Percentiles rank a stretch among this genome's conserved stretches.
phyloP scores from a whole-genome alignment of 345 rosid species.

The Draba incana region DNA sequence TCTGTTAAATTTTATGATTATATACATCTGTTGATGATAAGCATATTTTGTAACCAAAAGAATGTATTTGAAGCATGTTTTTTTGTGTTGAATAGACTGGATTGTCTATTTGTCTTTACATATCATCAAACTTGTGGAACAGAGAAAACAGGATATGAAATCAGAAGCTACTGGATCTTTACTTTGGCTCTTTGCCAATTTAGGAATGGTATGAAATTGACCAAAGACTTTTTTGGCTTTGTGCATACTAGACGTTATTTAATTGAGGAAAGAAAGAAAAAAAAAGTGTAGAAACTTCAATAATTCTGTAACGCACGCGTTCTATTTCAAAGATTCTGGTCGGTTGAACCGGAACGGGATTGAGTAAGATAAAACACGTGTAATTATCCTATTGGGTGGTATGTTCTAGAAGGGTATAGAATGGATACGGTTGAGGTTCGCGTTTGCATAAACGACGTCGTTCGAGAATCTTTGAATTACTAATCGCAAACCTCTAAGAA shows the following conservation, averaged over 20 bases:
- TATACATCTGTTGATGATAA: neutral
- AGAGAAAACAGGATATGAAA: neutral
- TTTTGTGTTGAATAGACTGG: neutral
- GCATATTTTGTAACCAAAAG: neutral
- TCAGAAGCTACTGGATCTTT: too few species aligned
- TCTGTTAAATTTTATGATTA: neutral
- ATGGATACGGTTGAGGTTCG: neutral
- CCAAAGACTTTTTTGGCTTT: neutral
- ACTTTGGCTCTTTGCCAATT: too few species aligned
- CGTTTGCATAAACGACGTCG: slow-evolving; percentile 27
- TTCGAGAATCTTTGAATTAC: slow-evolving; percentile 7
- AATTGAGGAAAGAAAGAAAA: neutral
- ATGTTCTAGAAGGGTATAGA: slow-evolving; percentile 53
- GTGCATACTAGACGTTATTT: neutral
- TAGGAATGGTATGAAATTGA: neutral
- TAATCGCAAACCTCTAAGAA: slow-evolving; percentile 20
- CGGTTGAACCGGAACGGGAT: slow-evolving; percentile 16
- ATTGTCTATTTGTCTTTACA: too few species aligned
- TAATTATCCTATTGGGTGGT: slow-evolving; percentile 35
- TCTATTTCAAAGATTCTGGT: neutral
- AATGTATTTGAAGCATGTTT: too few species aligned
- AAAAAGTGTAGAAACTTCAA: neutral
- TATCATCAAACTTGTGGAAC: too few species aligned
- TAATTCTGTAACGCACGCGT: neutral
- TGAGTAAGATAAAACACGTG: slow-evolving; percentile 41